Percentiles rank a stretch among this genome's conserved stretches.
phyloP scores from a whole-genome alignment of 371 early-diverging fungal genomes.

The Mucor piriformis region DNA sequence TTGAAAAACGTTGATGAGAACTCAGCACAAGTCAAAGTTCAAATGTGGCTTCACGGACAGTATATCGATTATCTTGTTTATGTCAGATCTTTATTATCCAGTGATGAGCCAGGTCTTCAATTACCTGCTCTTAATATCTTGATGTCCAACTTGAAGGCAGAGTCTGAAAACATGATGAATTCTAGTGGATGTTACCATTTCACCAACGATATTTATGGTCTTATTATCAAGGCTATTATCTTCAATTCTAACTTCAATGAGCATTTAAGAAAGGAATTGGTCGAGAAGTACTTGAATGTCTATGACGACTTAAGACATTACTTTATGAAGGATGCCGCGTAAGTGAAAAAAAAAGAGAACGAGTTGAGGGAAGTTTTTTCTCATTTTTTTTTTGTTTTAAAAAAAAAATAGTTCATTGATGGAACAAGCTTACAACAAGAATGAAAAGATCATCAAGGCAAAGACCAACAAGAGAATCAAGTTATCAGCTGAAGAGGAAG shows the following conservation, averaged over 20 bases:
- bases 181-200: constrained; percentile 47
- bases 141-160: constrained; percentile 65
- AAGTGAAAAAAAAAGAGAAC: constrained; percentile 29
- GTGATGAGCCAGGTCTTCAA: constrained; percentile 77
- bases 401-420: constrained; percentile 31
- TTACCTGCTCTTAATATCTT: constrained; percentile 71
- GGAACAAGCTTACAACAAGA: constrained; percentile 26
- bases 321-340: constrained; percentile 73
- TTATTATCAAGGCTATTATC: constrained; percentile 60
- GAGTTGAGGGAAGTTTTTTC: too few species aligned
- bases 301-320: constrained; percentile 86
- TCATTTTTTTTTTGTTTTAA: background rate
- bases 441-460: constrained; percentile 7
- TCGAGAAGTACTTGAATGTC: constrained; percentile 72
- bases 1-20: constrained; percentile 30
- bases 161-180: constrained; percentile 48
- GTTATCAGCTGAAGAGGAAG: background rate
- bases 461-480: constrained; percentile 19
- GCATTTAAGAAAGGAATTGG: constrained; percentile 59
- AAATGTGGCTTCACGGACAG: constrained; percentile 75
- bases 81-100: constrained; percentile 53
- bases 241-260: constrained; percentile 58
- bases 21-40: constrained; percentile 60
- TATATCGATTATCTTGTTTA: constrained; percentile 61
- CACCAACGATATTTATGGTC: constrained; percentile 55